Evolutionary conservation across 1,284 basidiomycete species (phyloP).

Genomic region (Ustilago xerochloae): DNA sequence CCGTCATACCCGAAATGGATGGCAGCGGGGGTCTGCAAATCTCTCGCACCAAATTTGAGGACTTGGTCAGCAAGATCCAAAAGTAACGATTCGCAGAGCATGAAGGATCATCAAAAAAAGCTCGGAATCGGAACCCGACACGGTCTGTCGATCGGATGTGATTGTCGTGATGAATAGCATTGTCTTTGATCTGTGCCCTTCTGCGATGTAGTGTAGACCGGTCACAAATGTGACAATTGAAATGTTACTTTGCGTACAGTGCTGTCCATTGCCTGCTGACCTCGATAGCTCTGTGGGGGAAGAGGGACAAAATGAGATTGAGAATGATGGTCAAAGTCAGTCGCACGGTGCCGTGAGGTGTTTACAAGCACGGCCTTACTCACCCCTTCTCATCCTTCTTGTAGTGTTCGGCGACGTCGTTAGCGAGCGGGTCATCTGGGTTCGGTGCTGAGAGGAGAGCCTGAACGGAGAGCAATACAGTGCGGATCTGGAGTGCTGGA

Average conservation of each 20-base stretch:
- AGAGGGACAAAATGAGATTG: not conserved
- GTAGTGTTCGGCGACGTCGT: conserved; percentile 92
- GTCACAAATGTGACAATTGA: not conserved
- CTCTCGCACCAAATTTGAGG: conserved; percentile 42
- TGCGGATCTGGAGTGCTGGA: conserved; percentile 96
- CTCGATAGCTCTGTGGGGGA: conserved; percentile 58
- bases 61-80: conserved; percentile 35
- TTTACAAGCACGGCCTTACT: conserved; percentile 67
- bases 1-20: conserved; percentile 51
- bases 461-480: conserved; percentile 94
- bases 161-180: not conserved
- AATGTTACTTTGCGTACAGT: conserved; percentile 54
- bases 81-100: not conserved
- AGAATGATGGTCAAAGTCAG: conserved; percentile 1
- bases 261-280: conserved; percentile 63
- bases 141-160: not conserved
- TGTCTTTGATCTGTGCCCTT: not conserved
- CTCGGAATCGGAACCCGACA: not conserved
- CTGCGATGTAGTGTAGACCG: not conserved
- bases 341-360: not conserved
- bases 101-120: not conserved
- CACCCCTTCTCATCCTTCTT: conserved; percentile 95
- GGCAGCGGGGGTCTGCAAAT: conserved; percentile 39
- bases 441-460: conserved; percentile 94
- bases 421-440: conserved; percentile 98